These are phyloP conservation scores for Przewalskia tangutica DNA, from an alignment of 257 asterid species.

Conservation along the genomic window DNA sequence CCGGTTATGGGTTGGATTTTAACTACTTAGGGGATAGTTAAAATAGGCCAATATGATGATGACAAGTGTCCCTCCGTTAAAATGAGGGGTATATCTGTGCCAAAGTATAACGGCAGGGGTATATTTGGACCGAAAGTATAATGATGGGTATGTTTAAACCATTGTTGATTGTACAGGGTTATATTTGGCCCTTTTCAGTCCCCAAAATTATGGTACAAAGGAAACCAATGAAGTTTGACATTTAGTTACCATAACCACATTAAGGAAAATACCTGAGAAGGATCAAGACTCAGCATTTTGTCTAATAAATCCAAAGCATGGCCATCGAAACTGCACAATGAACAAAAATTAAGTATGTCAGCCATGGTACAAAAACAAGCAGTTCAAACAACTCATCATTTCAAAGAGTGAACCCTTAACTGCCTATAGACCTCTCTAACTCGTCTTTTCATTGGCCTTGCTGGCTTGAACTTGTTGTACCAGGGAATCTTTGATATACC, in stretches of 20 bases:
- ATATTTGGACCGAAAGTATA: no score
- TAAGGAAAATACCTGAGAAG: constrained; percentile 63
- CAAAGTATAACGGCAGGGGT: no score
- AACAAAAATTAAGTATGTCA: not conserved
- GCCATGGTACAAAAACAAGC: not conserved
- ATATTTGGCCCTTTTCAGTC: no score
- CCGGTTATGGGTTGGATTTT: no score
- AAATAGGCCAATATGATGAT: no score
- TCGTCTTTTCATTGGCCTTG: constrained; percentile 77
- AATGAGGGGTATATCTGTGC: no score
- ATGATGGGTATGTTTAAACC: no score
- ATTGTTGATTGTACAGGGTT: no score
- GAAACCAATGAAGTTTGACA: not conserved
- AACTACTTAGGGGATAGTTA: no score
- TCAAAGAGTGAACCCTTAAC: constrained; percentile 41
- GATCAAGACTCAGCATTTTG: constrained; percentile 89
- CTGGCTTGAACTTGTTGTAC: constrained; percentile 91
- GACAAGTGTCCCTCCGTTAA: no score
- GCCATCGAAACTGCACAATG: constrained; percentile 62
- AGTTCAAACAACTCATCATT: not conserved
- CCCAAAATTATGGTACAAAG: not conserved
- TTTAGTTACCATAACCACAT: not conserved
- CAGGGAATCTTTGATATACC: constrained; percentile 94
- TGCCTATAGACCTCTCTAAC: constrained; percentile 73
- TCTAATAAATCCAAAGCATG: constrained; percentile 89